Conservation (phyloP, 1,284 basidiomycete species). For the Phenoliferia sp. region DNA sequence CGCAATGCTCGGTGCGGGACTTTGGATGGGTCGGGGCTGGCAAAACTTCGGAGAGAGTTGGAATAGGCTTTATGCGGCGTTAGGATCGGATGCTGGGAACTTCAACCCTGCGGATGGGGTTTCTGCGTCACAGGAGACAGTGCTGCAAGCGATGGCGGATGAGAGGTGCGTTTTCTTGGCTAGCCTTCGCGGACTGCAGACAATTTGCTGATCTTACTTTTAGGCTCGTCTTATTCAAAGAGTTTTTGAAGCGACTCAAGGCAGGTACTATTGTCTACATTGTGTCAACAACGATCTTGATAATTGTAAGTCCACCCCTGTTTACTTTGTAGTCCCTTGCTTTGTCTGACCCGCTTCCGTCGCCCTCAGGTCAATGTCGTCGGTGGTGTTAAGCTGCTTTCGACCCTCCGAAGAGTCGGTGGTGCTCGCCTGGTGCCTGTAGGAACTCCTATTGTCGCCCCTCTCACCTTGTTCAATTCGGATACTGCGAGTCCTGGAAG, state of each 20-base stretch:
- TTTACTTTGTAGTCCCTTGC: too few species aligned
- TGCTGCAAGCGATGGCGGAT: background rate
- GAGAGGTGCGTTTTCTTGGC: background rate
- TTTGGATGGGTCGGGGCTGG: constrained; percentile 13
- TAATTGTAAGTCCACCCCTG: constrained; percentile 1
- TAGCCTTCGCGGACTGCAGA: background rate
- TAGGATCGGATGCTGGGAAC: background rate
- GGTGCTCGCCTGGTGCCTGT: constrained; percentile 1
- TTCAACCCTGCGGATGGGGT: background rate
- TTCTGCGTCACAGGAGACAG: background rate
- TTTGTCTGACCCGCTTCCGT: background rate
- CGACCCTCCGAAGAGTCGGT: constrained; percentile 6
- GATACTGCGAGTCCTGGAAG: background rate
- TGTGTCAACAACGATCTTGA: background rate
- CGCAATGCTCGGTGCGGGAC: constrained; percentile 2
- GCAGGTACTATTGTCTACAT: constrained; percentile 8
- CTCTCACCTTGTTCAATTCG: background rate
- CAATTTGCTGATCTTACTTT: background rate
- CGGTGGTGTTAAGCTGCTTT: constrained; percentile 13
- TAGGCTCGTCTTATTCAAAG: background rate
- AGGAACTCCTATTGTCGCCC: constrained; percentile 12
- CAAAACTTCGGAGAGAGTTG: constrained; percentile 4
- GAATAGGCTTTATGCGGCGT: background rate
- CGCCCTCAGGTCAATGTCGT: constrained; percentile 10
- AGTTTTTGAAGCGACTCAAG: background rate